These are phyloP conservation scores for Benincasa hispida DNA, from an alignment of 306 rosid genomes.

Conservation along the genomic window DNA sequence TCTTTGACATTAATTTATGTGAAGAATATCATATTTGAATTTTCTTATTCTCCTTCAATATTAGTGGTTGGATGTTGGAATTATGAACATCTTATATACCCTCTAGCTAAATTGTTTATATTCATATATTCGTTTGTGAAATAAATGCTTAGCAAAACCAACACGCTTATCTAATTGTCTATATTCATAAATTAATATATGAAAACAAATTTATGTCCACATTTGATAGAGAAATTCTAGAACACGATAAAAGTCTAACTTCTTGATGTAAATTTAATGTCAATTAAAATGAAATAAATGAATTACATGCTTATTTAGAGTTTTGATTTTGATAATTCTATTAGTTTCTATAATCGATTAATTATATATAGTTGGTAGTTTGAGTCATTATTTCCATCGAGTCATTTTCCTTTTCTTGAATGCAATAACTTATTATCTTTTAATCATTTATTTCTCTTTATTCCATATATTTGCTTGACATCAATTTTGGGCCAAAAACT, in stretches of 20 bases:
- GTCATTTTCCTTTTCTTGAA: background rate
- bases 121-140: background rate
- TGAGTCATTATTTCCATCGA: background rate
- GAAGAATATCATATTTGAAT: background rate
- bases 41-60: conserved; percentile 2
- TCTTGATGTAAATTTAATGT: background rate
- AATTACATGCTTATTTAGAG: background rate
- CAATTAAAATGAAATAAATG: background rate
- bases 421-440: background rate
- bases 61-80: conserved; percentile 3
- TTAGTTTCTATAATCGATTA: background rate
- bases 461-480: background rate
- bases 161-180: background rate
- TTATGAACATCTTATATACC: background rate
- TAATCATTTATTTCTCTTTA: background rate
- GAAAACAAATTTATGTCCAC: background rate
- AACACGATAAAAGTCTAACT: background rate
- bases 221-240: background rate
- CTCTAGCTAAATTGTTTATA: background rate
- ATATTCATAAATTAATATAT: background rate
- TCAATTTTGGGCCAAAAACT: background rate
- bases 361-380: background rate
- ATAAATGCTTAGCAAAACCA: background rate
- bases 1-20: conserved; percentile 10
- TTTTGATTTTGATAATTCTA: background rate